Evolutionary conservation across 257 asterid species (phyloP), one percentile per base, ranked within the genome.

Genomic region (Thymus quinquecostatus): DNA sequence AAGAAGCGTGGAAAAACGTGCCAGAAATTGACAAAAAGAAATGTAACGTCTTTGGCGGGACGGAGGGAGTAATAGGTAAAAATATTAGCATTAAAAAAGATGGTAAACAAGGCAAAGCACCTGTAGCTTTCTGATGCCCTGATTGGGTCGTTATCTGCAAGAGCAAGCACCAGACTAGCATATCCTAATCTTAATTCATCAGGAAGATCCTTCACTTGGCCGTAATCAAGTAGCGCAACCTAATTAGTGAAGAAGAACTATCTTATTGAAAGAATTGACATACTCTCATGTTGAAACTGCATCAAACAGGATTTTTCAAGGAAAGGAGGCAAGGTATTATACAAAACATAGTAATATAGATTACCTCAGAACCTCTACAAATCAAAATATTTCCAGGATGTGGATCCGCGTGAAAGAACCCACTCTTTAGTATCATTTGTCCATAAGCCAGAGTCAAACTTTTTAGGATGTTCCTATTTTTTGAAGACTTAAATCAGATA

Each of bases 181-280:
- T 89, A 95, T 73, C 97, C 98, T 43, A 95, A 89, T 88, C 98
- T 86, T 81, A 95, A 75, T 74, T 73, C 68, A 54, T 95, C 91
- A 68, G 98, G 99, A 58, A 95, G 96, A 81, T 89, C 96, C 94
- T 95, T 95, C 85, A 95, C 99, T 95, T 95, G 99, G 74, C 99
- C 99, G 5, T 92, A 95, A 78, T 95, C 99, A 66, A 95, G 96
- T 85, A 95, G 85, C 2, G 98, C 97, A 75, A 92, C 99, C 99
- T 95, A 77, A 70, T 62, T 53, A 50, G 56, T 58, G 29, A 70
- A 71, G 65, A 58, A 57, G 3, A 44, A 34, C 44, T 38, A 67
- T 28, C n/a, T 45, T 67, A 30, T 21, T 38, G 36, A 58, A 72
- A 55, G 50, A 33, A 29, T 50, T 53, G 54, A 62, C 4, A 62